A percentile compares a stretch with the other conserved stretches of the same genome.
Evolutionary conservation across 2,329 filamentous ascomycete species (phyloP).

Genomic region (Sphaceloma murrayae): DNA sequence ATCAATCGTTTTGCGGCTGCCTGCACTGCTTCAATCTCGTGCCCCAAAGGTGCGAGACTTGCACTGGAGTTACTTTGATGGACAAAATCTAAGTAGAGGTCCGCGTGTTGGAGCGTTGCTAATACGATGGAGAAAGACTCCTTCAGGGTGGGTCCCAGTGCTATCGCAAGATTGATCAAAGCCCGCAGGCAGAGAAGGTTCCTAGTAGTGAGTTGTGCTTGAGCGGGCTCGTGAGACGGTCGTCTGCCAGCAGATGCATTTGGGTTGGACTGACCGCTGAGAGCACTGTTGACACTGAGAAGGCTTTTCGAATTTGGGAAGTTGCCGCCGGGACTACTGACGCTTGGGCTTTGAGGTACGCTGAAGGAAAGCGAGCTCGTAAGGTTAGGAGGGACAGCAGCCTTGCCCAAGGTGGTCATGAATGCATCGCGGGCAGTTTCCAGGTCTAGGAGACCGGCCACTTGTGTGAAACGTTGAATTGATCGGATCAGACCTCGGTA

Average conservation of each 20-base stretch:
- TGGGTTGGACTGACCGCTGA: slow-evolving; percentile 46
- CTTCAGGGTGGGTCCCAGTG: slow-evolving; percentile 77
- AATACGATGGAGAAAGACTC: slow-evolving; percentile 83
- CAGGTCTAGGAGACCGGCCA: slow-evolving; percentile 77
- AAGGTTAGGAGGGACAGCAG: slow-evolving; percentile 75
- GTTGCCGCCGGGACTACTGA: slow-evolving; percentile 50
- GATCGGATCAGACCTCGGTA: slow-evolving; percentile 86
- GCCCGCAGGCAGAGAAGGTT: slow-evolving; percentile 86
- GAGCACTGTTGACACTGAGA: slow-evolving; percentile 62
- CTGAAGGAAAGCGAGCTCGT: slow-evolving; percentile 31
- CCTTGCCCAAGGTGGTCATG: slow-evolving; percentile 84
- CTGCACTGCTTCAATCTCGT: slow-evolving; percentile 81
- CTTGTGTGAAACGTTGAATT: slow-evolving; percentile 91
- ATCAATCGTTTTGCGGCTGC: slow-evolving; percentile 76
- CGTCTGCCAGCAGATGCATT: slow-evolving; percentile 47
- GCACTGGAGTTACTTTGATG: slow-evolving; percentile 21
- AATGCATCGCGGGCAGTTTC: slow-evolving; percentile 86
- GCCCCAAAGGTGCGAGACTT: slow-evolving; percentile 40
- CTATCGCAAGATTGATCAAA: slow-evolving; percentile 89
- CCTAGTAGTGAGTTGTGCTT: slow-evolving; percentile 63
- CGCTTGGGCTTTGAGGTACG: slow-evolving; percentile 26
- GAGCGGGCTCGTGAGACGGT: slow-evolving; percentile 46
- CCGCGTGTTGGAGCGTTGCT: slow-evolving; percentile 85
- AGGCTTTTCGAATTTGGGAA: slow-evolving; percentile 63
- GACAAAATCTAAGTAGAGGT: slow-evolving; percentile 60